Percentiles rank a stretch among this genome's conserved stretches.
Conservation (phyloP, 257 asterid genomes). For the Nicotiana undulata region DNA sequence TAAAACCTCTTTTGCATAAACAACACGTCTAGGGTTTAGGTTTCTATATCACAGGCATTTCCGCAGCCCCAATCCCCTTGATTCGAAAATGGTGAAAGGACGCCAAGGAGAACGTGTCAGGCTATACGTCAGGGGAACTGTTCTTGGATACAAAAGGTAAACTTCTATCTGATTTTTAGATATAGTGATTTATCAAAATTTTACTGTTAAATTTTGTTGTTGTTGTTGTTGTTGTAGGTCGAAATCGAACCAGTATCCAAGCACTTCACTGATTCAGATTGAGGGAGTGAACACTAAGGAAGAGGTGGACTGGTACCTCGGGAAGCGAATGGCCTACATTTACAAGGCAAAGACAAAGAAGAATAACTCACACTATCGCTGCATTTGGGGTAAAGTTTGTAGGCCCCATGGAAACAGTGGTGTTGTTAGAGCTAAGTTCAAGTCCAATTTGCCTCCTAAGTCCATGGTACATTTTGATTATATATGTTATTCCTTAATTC, state of each 20-base stretch:
- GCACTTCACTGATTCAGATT: conserved; percentile 55
- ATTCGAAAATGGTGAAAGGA: conserved; percentile 42
- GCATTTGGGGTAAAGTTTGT: conserved; percentile 63
- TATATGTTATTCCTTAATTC: neutral
- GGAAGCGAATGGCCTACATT: conserved; percentile 58
- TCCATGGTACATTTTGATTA: conserved; percentile 14
- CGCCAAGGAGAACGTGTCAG: conserved; percentile 59
- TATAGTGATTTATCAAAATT: no score
- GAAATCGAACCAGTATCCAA: conserved; percentile 68
- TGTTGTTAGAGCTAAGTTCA: conserved; percentile 63
- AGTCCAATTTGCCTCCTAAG: conserved; percentile 61
- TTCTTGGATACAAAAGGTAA: conserved; percentile 64
- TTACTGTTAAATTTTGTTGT: neutral
- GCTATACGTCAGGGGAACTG: conserved; percentile 55
- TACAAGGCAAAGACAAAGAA: conserved; percentile 67
- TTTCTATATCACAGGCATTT: neutral
- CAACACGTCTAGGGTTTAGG: conserved; percentile 13
- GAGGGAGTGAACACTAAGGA: conserved; percentile 70
- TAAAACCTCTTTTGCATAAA: neutral
- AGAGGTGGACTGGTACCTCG: conserved; percentile 68
- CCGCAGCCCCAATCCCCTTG: neutral
- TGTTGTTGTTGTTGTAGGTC: conserved; percentile 25
- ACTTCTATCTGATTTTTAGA: no score
- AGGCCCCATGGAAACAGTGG: conserved; percentile 75
- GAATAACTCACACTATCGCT: conserved; percentile 48